Evolutionary conservation across 176 grass and related monocot genomes (phyloP), one percentile per base, ranked within the genome.

Genomic region (Alopecurus myosuroides): DNA sequence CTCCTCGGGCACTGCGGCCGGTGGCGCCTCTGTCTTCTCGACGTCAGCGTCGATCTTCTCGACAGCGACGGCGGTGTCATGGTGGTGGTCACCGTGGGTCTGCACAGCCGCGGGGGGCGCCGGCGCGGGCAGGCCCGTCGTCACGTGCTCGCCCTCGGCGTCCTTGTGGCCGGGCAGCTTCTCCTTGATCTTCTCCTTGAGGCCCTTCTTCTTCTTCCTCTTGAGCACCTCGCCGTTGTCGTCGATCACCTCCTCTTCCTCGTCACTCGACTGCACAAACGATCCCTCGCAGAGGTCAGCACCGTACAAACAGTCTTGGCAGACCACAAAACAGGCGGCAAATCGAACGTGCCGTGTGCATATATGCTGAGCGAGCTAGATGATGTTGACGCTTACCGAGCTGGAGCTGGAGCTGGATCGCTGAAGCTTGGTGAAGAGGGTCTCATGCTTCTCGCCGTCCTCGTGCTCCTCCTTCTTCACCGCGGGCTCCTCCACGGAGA

Each of bases 171-270:
- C 74, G 19, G 86, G 88, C 23, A 97, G 19, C 86, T 97, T 97
- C 84, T 89, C 94, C 84, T 94, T 82, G 74, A 99, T 82, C 90
- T 99, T 99, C 74, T 92, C 97, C 81, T 94, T 96, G 28, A 99
- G 90, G 1, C 90, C 94, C 90, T 94, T 97, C 92, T 99, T 95
- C 83, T 94, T 99, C 80, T 90, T 97, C 84, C 84, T 97, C 94
- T 94, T 99, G 40, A 91, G 62, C 8, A 91, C 41, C 87, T 91
- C 82, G 0, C 89, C 87, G 80, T 85, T 89, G 57, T 94, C 94
- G 11, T 92, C 92, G 35, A 91, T 93, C 55, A 80, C 84, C 67
- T 85, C 84, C 68, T 88, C 87, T 37, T 99, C 97, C 79, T 99
- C 97, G 9, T 97, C 97, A 46, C 92, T 94, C 29, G 92, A 95